Percentiles rank a stretch among this genome's conserved stretches.
These are phyloP conservation scores for Phytophthora foliorum DNA, from an alignment of 352 stramenopile genomes.

Conservation along the genomic window DNA sequence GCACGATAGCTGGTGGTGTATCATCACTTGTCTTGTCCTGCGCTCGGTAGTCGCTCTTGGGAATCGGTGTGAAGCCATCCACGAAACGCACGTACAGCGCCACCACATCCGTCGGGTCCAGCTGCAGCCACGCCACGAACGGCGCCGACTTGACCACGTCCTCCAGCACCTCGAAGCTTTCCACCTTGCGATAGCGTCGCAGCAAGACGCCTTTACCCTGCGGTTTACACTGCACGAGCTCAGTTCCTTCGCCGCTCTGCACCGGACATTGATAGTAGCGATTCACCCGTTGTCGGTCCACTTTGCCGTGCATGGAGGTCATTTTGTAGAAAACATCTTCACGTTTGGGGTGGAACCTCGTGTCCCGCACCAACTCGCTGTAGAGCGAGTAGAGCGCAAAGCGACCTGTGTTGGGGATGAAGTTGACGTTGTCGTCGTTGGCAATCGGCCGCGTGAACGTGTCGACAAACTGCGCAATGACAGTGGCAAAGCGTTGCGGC, in stretches of 20 bases:
- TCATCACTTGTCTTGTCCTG: slow-evolving; percentile 20
- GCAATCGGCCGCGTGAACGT: slow-evolving; percentile 61
- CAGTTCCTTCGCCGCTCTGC: slow-evolving; percentile 13
- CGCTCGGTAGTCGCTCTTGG: slow-evolving; percentile 43
- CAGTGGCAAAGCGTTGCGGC: slow-evolving; percentile 34
- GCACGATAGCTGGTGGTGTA: neutral
- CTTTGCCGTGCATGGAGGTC: slow-evolving; percentile 63
- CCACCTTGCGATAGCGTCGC: slow-evolving; percentile 45
- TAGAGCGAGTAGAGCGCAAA: slow-evolving; percentile 64
- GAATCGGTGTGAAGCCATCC: slow-evolving; percentile 51
- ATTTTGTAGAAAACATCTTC: slow-evolving; percentile 75
- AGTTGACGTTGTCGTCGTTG: slow-evolving; percentile 70
- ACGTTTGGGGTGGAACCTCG: slow-evolving; percentile 49
- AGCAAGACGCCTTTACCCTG: slow-evolving; percentile 65
- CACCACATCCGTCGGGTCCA: slow-evolving; percentile 47
- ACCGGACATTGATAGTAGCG: slow-evolving; percentile 49
- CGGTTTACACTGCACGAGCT: slow-evolving; percentile 53
- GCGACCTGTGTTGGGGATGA: slow-evolving; percentile 58
- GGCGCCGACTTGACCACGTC: slow-evolving; percentile 35
- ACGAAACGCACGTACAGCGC: slow-evolving; percentile 49
- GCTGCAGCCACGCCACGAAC: slow-evolving; percentile 43
- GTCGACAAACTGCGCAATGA: slow-evolving; percentile 58
- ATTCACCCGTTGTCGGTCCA: slow-evolving; percentile 65
- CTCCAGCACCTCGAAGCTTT: slow-evolving; percentile 18
- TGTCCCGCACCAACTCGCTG: slow-evolving; percentile 43